phyloP scores from a whole-genome alignment of 805 yeast genomes.

The Komagataella phaffii region DNA sequence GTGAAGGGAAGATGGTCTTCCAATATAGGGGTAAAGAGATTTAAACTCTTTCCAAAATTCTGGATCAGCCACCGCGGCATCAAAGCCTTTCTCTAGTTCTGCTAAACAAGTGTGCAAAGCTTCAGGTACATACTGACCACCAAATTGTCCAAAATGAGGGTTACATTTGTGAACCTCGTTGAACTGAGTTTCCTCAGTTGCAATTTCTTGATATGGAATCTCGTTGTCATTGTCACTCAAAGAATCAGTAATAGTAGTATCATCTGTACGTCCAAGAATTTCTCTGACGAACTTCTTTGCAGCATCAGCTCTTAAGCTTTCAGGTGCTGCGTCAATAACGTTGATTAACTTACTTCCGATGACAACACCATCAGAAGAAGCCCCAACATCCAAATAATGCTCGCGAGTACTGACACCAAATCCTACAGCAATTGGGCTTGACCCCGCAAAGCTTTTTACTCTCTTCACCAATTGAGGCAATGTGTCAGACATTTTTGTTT shows the following conservation, averaged over 20 bases:
- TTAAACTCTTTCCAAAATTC: slow-evolving; percentile 87
- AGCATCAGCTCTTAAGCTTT: slow-evolving; percentile 37
- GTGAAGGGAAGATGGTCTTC: slow-evolving; percentile 91
- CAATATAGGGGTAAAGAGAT: slow-evolving; percentile 79
- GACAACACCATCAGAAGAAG: slow-evolving; percentile 86
- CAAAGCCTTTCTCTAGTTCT: slow-evolving; percentile 82
- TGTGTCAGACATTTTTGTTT: slow-evolving; percentile 45
- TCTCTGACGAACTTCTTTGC: slow-evolving; percentile 58
- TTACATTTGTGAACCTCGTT: slow-evolving; percentile 54
- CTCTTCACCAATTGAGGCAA: slow-evolving; percentile 57
- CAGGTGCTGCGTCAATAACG: slow-evolving; percentile 50
- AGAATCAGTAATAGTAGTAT: background rate
- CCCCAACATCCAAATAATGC: slow-evolving; percentile 71
- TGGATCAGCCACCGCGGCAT: slow-evolving; percentile 79
- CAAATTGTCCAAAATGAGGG: slow-evolving; percentile 85
- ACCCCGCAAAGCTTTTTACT: slow-evolving; percentile 58
- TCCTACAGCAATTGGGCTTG: slow-evolving; percentile 86
- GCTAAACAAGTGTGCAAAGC: slow-evolving; percentile 82
- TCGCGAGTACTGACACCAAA: slow-evolving; percentile 94
- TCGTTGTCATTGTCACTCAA: background rate
- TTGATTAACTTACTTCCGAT: slow-evolving; percentile 82
- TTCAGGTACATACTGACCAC: slow-evolving; percentile 99
- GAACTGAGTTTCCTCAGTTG: slow-evolving; percentile 18
- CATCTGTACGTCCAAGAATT: slow-evolving; percentile 28
- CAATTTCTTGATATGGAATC: background rate